These are phyloP conservation scores for Globisporangium yorkense DNA, from an alignment of 352 stramenopile species.

Conservation along the genomic window DNA sequence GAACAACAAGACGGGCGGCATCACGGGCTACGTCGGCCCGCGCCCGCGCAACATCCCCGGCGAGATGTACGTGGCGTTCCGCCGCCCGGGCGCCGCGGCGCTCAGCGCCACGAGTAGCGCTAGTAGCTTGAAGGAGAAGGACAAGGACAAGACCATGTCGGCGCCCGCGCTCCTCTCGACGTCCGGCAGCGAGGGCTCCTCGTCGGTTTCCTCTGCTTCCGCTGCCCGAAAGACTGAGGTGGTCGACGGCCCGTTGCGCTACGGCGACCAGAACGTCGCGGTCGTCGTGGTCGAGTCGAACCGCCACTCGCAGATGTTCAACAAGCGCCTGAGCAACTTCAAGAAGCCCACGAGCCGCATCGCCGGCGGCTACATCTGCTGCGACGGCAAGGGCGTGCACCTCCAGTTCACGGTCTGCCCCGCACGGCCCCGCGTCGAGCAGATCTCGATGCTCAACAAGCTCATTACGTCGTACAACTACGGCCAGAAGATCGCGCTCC, in stretches of 20 bases:
- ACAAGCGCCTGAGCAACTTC: conserved; percentile 82
- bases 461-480: conserved; percentile 81
- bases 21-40: conserved; percentile 79
- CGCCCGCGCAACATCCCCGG: conserved; percentile 54
- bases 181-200: background rate
- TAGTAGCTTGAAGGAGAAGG: conserved; percentile 7
- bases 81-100: background rate
- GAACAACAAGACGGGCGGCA: conserved; percentile 88
- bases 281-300: conserved; percentile 77
- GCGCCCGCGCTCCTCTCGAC: conserved; percentile 7
- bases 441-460: conserved; percentile 84
- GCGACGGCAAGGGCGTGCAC: conserved; percentile 73
- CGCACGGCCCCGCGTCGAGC: conserved; percentile 55
- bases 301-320: conserved; percentile 80
- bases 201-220: no score
- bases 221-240: background rate
- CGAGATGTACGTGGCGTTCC: conserved; percentile 79
- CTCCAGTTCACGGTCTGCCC: conserved; percentile 64
- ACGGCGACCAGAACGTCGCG: conserved; percentile 63
- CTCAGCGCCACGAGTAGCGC: background rate
- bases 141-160: conserved; percentile 7
- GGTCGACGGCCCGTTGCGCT: conserved; percentile 35
- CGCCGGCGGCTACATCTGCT: conserved; percentile 81
- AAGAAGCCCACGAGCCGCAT: conserved; percentile 84
- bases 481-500: conserved; percentile 79